These are phyloP conservation scores for Selaginella tamariscina DNA, from an alignment of 75 land plant genomes.

Conservation along the genomic window DNA sequence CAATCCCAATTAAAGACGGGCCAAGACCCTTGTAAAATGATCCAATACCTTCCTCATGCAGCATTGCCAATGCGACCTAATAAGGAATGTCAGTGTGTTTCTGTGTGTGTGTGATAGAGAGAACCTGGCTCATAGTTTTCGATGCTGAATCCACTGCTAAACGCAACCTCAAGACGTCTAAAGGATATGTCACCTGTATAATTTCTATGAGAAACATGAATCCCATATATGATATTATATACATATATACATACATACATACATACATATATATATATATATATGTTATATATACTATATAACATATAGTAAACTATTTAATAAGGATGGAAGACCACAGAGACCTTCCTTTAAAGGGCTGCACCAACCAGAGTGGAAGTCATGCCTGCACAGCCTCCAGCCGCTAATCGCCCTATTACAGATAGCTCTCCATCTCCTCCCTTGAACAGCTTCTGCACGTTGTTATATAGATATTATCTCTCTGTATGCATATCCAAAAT, in stretches of 20 bases:
- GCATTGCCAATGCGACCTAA: slow-evolving; percentile 78
- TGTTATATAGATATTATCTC: neutral
- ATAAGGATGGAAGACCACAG: neutral
- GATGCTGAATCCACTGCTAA: slow-evolving; percentile 82
- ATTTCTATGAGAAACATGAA: too few relatives aligned
- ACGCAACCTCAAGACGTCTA: slow-evolving; percentile 80
- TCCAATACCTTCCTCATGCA: slow-evolving; percentile 69
- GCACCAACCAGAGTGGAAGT: slow-evolving; percentile 85
- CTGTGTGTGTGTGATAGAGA: neutral
- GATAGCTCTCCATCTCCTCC: slow-evolving; percentile 67
- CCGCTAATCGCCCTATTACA: slow-evolving; percentile 76
- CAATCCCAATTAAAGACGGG: slow-evolving; percentile 87
- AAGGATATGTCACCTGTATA: slow-evolving; percentile 76
- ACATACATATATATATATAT: too few relatives aligned
- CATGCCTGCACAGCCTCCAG: slow-evolving; percentile 99
- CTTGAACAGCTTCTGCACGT: slow-evolving; percentile 58
- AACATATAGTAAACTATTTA: too few relatives aligned
- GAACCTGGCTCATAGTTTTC: slow-evolving; percentile 73
- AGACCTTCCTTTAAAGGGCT: neutral
- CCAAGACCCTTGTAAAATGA: slow-evolving; percentile 89
- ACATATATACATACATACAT: too few relatives aligned
- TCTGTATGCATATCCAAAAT: neutral
- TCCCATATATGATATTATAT: too few relatives aligned
- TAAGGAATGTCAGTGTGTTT: neutral
- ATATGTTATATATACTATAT: too few relatives aligned